Evolutionary conservation across 192 early-diverging fungal species (phyloP).

Genomic region (Entomortierella parvispora): DNA sequence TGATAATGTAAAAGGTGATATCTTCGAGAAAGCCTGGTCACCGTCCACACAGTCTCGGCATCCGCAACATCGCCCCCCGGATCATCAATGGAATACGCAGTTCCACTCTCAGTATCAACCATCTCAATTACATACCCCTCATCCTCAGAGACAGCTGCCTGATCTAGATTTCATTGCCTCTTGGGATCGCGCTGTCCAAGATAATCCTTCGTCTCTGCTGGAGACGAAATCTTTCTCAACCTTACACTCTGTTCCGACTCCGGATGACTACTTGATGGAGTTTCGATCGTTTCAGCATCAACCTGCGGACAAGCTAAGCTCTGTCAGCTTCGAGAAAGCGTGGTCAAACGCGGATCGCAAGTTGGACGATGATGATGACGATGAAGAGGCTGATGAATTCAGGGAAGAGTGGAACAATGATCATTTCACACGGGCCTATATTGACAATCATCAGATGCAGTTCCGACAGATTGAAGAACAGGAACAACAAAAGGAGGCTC

Average conservation of each 20-base stretch:
- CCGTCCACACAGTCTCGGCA: slow-evolving; percentile 4
- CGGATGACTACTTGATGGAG: slow-evolving; percentile 14
- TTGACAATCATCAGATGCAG: slow-evolving; percentile 34
- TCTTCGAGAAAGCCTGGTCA: slow-evolving; percentile 32
- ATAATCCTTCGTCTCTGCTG: slow-evolving; percentile 7
- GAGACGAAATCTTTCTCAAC: not conserved
- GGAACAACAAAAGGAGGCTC: slow-evolving; percentile 36
- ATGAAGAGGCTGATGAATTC: slow-evolving; percentile 41
- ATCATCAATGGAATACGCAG: not conserved
- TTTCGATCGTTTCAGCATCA: slow-evolving; percentile 17
- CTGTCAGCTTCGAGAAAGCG: not conserved
- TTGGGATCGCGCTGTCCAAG: slow-evolving; percentile 28
- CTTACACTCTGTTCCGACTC: not conserved
- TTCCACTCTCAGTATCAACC: not conserved
- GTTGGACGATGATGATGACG: not conserved
- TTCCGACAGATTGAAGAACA: slow-evolving; percentile 42
- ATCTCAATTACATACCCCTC: not conserved
- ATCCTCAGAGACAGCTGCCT: slow-evolving; percentile 10
- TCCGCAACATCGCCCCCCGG: not conserved
- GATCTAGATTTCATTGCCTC: slow-evolving; percentile 32
- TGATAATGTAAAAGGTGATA: slow-evolving; percentile 7
- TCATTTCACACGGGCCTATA: slow-evolving; percentile 45
- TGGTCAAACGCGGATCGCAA: not conserved
- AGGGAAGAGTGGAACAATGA: slow-evolving; percentile 51
- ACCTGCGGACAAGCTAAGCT: not conserved